Evolutionary conservation across 1,284 basidiomycete species (phyloP), one percentile per base, ranked within the genome.

Genomic region (Uromyces viciae-fabae): DNA sequence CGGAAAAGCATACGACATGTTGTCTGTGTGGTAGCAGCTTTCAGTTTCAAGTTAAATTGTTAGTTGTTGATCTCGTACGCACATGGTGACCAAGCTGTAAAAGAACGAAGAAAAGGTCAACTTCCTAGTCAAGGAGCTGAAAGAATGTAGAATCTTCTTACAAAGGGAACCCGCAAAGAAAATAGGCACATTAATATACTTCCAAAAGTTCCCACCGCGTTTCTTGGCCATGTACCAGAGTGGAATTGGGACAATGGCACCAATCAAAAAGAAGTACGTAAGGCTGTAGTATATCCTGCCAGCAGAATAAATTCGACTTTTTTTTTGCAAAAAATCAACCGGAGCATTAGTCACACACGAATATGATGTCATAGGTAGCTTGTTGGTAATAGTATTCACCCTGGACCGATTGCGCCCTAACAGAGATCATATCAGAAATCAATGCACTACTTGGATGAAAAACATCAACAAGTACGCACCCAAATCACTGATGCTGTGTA

Each of bases 401-500:
- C 40, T 40, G 76, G 66, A 71, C 76, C 76, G 36, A 79, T 54
- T 25, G 66, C 76, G 15, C 76, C 76, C 76, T 79, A 42, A 40
- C 22, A 14, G 9, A n/a, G 33, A 28, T 49, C 62, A 78, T 31
- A 40, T 25, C 19, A 22, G 8, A 43, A 42, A 38, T 58, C 25
- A 79, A 25, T 22, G 22, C 54, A 28, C 28, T 33, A 17, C 17
- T 60, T 31, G 31, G n/a, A 8, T 42, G 25, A 40, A 15, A 1
- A 9, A 19, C 38, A 40, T 28, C 36, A 66, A 9, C 7, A 49
- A 33, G n/a, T 56, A 3, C 76, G 17, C 43, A 79, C 76, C 76
- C 76, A 79, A 43, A 79, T 79, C 7, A 79, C 76, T 8, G 76
- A 79, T 58, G 76, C 64, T 11, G 66, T 71, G 36, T 66, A 79